Base-by-base conservation (phyloP, 805 yeast genomes). In the Wickerhamiella brachini region DNA sequence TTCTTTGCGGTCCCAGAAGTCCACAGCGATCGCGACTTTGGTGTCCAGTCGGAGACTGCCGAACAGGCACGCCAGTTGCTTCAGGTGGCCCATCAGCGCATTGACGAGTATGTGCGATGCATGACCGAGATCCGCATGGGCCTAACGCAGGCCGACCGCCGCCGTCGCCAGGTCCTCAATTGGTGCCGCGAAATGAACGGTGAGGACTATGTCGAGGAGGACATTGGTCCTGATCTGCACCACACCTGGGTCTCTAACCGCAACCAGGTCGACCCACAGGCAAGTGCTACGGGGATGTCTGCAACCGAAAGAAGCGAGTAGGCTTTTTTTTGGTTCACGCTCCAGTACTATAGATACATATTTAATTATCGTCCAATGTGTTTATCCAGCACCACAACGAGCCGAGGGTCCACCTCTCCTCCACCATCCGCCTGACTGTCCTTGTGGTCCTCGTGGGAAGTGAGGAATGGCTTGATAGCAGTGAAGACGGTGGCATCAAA, bases 121-220 rank as follows among this genome's bases (percentile, higher is more conserved):
- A 69, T 93, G 60, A 71, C 78, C n/a, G 77, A 73, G 37, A 74
- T 93, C 38, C 74, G 97, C 57, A 75, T 75, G 59, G 94, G 88
- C 0, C 69, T 90, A 24, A 79, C 84, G 37, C 76, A 85, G 59
- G 90, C 95, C 0, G 85, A 84, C 58, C 71, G 90, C 54, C 73
- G 84, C 57, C 81, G 85, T 57, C 76, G 76, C 45, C 78, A 80
- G 56, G 75, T 93, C 45, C 75, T 73, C 55, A 76, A 78, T 57
- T 90, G 97, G 97, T 85, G 93, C 51, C 77, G 77, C 59, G 96
- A 89, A 62, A 83, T 85, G 77, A 73, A 82, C 55, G 94, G 81
- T 12, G 77, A 77, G 50, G 75, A 72, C 44, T 78, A 76, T 53
- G 76, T 63, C 22, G 70, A 65, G 42, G 69, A 62, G 44, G 69